Percentiles rank a stretch among this genome's conserved stretches.
Evolutionary conservation across 2,329 filamentous ascomycete species (phyloP).

Genomic region (Penicillium sp.): DNA sequence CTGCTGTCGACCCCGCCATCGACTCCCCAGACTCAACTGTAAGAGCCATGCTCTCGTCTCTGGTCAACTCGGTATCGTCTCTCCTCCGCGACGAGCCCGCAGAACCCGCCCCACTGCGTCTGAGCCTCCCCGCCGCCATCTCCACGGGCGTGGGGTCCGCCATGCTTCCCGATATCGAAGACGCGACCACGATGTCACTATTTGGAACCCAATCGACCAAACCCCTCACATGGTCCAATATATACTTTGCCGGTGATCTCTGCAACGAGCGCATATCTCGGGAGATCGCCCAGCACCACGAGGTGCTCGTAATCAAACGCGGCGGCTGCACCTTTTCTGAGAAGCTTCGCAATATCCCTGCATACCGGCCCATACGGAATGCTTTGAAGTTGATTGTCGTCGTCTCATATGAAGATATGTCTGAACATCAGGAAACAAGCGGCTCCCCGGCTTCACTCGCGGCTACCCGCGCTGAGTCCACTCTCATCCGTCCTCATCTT

Average conservation of each 20-base stretch:
- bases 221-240: constrained; percentile 66
- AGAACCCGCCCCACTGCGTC: constrained; percentile 37
- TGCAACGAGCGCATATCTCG: constrained; percentile 56
- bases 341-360: constrained; percentile 84
- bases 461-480: constrained; percentile 38
- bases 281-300: constrained; percentile 58
- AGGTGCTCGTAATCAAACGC: constrained; percentile 79
- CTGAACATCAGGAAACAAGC: neutral
- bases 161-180: constrained; percentile 66
- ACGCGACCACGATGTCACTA: constrained; percentile 47
- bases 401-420: constrained; percentile 61
- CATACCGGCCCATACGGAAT: constrained; percentile 62
- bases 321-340: constrained; percentile 82
- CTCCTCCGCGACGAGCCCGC: constrained; percentile 47
- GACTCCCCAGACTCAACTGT: constrained; percentile 38
- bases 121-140: constrained; percentile 51
- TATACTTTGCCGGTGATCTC: constrained; percentile 75
- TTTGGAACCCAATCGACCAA: constrained; percentile 43
- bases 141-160: constrained; percentile 61
- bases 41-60: constrained; percentile 47
- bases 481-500: constrained; percentile 67
- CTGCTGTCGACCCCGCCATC: constrained; percentile 24
- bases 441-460: constrained; percentile 40
- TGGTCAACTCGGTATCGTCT: constrained; percentile 55
- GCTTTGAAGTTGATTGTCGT: constrained; percentile 81